phyloP scores from a whole-genome alignment of 129 eudicot genomes.

The Heracleum sosnowskyi region DNA sequence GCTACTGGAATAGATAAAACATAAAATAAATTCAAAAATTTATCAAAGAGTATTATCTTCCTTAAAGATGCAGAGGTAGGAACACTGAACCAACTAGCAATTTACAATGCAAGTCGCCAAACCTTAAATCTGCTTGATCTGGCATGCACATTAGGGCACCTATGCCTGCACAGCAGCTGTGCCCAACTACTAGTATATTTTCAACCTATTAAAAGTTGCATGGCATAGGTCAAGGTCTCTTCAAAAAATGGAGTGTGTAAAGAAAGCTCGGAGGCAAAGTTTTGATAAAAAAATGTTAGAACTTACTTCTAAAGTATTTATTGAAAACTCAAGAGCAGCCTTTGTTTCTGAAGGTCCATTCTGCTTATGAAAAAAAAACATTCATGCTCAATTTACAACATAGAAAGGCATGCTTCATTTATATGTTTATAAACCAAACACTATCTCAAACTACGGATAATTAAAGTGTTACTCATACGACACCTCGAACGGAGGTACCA shows the following conservation, averaged over 20 bases:
- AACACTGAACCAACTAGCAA: background rate
- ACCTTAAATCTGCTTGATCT: constrained; percentile 71
- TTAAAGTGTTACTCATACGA: background rate
- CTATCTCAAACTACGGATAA: background rate
- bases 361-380: constrained; percentile 36
- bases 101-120: background rate
- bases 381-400: background rate
- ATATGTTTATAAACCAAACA: background rate
- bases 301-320: constrained; percentile 73
- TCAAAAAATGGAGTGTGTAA: background rate
- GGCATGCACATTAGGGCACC: constrained; percentile 82
- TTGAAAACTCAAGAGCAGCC: constrained; percentile 91
- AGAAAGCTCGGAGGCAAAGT: background rate
- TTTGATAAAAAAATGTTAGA: background rate
- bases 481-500: constrained; percentile 92
- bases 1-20: constrained; percentile 49
- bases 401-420: background rate
- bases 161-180: constrained; percentile 97
- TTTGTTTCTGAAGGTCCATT: constrained; percentile 86
- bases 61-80: background rate
- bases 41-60: background rate
- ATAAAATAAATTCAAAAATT: background rate
- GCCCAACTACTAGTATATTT: constrained; percentile 84
- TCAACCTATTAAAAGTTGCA: constrained; percentile 45
- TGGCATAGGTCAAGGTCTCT: background rate